These are phyloP conservation scores for Dactylellina parvicollis DNA, from an alignment of 2,329 filamentous ascomycete genomes.

Conservation along the genomic window DNA sequence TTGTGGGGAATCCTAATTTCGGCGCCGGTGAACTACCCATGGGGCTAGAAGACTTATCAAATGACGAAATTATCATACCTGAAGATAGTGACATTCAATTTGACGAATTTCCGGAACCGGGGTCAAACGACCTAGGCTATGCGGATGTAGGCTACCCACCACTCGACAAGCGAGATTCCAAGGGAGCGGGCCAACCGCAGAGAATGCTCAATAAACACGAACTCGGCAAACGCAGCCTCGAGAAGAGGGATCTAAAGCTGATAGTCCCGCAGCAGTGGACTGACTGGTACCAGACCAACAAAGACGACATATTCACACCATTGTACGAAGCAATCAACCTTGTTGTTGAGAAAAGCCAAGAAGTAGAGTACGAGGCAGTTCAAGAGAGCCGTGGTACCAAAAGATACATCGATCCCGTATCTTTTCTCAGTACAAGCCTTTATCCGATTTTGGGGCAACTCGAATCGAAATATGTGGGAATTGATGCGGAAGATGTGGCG, in stretches of 20 bases:
- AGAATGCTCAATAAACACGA: not conserved
- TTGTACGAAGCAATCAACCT: conserved; percentile 7
- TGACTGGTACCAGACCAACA: conserved; percentile 19
- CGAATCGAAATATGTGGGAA: not conserved
- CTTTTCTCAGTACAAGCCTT: not conserved
- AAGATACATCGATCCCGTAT: conserved; percentile 3
- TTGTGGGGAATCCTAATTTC: too few relatives aligned
- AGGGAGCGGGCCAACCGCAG: not conserved
- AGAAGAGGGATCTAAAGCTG: not conserved
- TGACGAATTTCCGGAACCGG: conserved; percentile 7
- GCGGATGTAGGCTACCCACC: not conserved
- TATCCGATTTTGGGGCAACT: conserved; percentile 22
- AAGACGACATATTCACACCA: conserved; percentile 6
- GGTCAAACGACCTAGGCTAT: conserved; percentile 6
- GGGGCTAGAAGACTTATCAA: too few relatives aligned
- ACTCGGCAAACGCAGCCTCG: not conserved
- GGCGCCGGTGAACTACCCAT: too few relatives aligned
- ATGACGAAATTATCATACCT: not conserved
- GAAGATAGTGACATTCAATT: not conserved
- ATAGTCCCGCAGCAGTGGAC: conserved; percentile 14
- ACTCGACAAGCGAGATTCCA: conserved; percentile 5
- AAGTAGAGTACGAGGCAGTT: conserved; percentile 8
- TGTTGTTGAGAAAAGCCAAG: not conserved
- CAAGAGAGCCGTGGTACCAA: conserved; percentile 5
- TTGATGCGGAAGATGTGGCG: not conserved